Conservation (phyloP, 495 filamentous ascomycete genomes). For the Lindgomyces ingoldianus region DNA sequence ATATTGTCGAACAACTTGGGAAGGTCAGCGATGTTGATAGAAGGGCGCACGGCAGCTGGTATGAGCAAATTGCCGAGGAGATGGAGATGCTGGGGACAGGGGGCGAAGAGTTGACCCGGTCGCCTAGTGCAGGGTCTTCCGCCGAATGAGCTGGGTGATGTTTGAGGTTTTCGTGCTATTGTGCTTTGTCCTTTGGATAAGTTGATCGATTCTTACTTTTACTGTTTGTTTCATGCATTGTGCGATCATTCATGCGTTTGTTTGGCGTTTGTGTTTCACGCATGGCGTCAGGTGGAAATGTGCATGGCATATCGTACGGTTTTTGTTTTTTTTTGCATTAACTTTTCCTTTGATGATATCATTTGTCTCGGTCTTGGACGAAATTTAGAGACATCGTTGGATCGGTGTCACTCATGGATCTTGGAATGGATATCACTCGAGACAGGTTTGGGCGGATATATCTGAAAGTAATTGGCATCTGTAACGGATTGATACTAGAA, state of each 20-base stretch:
- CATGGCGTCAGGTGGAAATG: conserved; percentile 1
- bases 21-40: conserved; percentile 78
- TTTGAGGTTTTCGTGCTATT: not conserved
- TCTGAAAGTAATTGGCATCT: too few relatives aligned
- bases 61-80: conserved; percentile 63
- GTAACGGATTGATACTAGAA: too few relatives aligned
- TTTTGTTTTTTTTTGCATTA: not conserved
- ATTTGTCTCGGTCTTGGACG: too few relatives aligned
- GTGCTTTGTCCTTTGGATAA: not conserved
- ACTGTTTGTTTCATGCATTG: not conserved
- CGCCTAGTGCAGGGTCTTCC: conserved; percentile 14
- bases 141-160: not conserved
- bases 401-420: not conserved
- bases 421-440: not conserved
- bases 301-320: conserved; percentile 4
- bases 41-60: conserved; percentile 74
- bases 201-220: not conserved
- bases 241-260: not conserved
- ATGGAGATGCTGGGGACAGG: conserved; percentile 37
- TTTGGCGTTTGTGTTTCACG: not conserved
- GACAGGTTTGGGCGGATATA: not conserved
- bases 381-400: not conserved
- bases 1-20: conserved; percentile 75
- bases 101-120: conserved; percentile 23
- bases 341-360: not conserved